Base-by-base conservation (phyloP, 2,329 filamentous ascomycete genomes). In the Endothia cerciana region DNA sequence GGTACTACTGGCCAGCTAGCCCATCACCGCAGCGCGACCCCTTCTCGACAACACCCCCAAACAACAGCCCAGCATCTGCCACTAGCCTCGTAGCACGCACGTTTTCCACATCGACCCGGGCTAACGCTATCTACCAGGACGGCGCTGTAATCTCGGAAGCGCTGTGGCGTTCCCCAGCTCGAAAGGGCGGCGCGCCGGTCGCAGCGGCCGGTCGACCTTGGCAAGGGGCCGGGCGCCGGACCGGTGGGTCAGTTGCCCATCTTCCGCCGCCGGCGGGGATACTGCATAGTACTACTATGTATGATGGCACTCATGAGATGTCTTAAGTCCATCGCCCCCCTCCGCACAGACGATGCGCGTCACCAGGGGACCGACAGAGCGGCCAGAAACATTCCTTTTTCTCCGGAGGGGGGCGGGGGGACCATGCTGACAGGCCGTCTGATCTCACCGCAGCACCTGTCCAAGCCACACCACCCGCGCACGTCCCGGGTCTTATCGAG, bases 321-420 rank as follows among this genome's bases (percentile, higher is more conserved):
- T 36, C n/a, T 36, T 36, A 10, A 36, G 33, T 10, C 33, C 33
- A 10, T 36, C 33, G 33, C 33, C 6, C 6, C 33, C 10, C 17
- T 19, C 30, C 51, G 51, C 51, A 55, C 51, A 55, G 51, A 55
- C 51, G 30, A 36, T 55, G 30, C 28, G 49, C 13, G 13, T n/a
- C 8, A 53, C 6, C 49, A 25, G 10, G 45, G 10, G 6, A n/a
- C 25, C 13, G 47, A 11, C 47, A 51, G 25, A 7, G n/a, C 41
- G 17, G 4, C 41, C 17, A n/a, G 28, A 17, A 28, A 17, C 25
- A 17, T 28, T 51, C 47, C 47, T 15, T 28, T 5, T 51, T 10
- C 47, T 51, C 47, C n/a, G n/a, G n/a, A n/a, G n/a, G n/a, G n/a
- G n/a, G n/a, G n/a, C n/a, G n/a, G n/a, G n/a, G 47, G 47, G 22